Percentiles rank a stretch among this genome's conserved stretches.
Evolutionary conservation across 176 grass and related monocot species (phyloP).

Genomic region (Urochloa ruziziensis): DNA sequence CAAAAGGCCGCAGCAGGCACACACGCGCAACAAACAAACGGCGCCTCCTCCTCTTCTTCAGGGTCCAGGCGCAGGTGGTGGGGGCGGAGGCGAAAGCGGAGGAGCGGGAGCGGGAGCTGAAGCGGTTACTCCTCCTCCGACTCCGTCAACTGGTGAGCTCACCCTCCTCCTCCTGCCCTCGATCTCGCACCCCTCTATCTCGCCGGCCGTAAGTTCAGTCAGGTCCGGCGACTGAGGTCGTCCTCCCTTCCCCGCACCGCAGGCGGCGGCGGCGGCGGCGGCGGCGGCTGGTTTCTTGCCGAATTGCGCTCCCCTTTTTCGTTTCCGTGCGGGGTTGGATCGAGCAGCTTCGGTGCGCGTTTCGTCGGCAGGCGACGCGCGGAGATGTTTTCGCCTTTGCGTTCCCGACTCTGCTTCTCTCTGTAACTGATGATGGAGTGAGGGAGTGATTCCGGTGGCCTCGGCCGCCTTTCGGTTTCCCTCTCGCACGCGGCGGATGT

Average conservation of each 20-base stretch:
- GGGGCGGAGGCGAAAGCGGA: not conserved
- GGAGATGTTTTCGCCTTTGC: not conserved
- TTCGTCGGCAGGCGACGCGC: not conserved
- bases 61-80: not conserved
- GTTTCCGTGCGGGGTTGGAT: not conserved
- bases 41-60: not conserved
- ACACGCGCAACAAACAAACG: not conserved
- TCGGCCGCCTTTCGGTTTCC: too few species aligned
- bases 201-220: not conserved
- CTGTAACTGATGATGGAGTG: too few species aligned
- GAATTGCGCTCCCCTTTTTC: not conserved
- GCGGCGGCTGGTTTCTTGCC: not conserved
- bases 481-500: too few species aligned
- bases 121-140: slow-evolving; percentile 15
- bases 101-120: slow-evolving; percentile 32
- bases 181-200: too few species aligned
- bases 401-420: not conserved
- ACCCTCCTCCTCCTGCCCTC: not conserved
- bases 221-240: not conserved
- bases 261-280: not conserved
- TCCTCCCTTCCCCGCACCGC: not conserved
- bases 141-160: slow-evolving; percentile 37
- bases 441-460: too few species aligned
- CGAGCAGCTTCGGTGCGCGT: not conserved
- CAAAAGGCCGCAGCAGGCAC: not conserved